Percentiles rank a stretch among this genome's conserved stretches.
phyloP scores from a whole-genome alignment of 2,329 filamentous ascomycete species.

The Helminthosporium solani region DNA sequence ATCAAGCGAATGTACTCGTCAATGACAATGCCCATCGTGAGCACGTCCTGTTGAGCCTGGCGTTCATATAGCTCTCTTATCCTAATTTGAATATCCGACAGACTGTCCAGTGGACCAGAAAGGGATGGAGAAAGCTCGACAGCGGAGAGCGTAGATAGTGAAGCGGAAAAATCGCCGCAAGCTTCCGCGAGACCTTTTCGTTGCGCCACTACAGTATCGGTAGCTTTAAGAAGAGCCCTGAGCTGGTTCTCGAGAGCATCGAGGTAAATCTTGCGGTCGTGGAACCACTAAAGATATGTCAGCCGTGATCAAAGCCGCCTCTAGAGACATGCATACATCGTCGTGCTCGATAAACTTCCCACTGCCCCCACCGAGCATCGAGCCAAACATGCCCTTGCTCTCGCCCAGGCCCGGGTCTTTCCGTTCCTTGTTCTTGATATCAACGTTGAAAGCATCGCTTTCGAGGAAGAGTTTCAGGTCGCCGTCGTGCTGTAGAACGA shows the following conservation, averaged over 20 bases:
- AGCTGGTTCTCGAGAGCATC: conserved; percentile 91
- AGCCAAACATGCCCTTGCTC: conserved; percentile 90
- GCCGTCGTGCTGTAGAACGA: conserved; percentile 85
- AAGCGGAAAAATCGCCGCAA: conserved; percentile 88
- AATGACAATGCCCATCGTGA: conserved; percentile 95
- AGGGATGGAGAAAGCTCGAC: conserved; percentile 89
- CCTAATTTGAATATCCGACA: conserved; percentile 90
- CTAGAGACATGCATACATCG: conserved; percentile 62
- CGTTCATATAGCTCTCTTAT: conserved; percentile 95
- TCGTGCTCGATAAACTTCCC: conserved; percentile 97
- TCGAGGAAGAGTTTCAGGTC: conserved; percentile 97
- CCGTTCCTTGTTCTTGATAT: conserved; percentile 96
- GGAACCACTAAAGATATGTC: conserved; percentile 74
- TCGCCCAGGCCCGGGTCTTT: conserved; percentile 82
- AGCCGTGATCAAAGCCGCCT: not conserved
- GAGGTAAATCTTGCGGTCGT: conserved; percentile 91
- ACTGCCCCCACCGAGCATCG: conserved; percentile 70
- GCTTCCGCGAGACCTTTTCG: conserved; percentile 92
- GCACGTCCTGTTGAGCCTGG: conserved; percentile 93
- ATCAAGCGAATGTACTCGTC: conserved; percentile 98
- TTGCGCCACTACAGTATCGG: conserved; percentile 88
- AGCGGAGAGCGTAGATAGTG: conserved; percentile 85
- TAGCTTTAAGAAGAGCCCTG: conserved; percentile 85
- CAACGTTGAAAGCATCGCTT: conserved; percentile 92
- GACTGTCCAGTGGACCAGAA: conserved; percentile 82